Base-by-base conservation (phyloP, 495 filamentous ascomycete species). In the Aspergillus kassunensis region DNA sequence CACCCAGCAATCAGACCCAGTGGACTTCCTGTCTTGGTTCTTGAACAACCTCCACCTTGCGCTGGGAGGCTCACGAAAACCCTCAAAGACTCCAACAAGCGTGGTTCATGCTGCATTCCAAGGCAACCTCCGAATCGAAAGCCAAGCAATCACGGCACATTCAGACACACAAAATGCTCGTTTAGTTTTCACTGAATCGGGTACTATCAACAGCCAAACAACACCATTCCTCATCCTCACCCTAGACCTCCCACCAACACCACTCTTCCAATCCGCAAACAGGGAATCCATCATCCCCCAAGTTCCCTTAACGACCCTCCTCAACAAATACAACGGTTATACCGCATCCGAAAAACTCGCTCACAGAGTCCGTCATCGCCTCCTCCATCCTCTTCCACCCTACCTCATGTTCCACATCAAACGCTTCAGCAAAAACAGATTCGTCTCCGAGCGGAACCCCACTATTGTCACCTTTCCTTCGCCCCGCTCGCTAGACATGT, bases 11-110 rank as follows among this genome's bases (percentile, higher is more conserved):
- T 91, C 91, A 34, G 93, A 99, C 63, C 93, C 93, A 0, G 90
- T 95, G 49, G 93, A 97, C 16, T 97, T 99, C 62, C 75, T 97
- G 41, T 90, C 87, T 44, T 97, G 93, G 95, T 97, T 96, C 68
- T 79, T 99, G 21, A 97, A 97, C 72, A 86, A 93, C 66, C 81
- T 97, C 2, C 93, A 99, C 64, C 80, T 96, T 5, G 82, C 90
- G 16, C 80, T 99, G 19, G 93, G 95, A 21, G 93, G 93, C 55
- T 89, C 84, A 65, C 90, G 89, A 56, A 95, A 91, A 58, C 87
- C 91, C 2, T 83, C 83, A 7, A 82, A 79, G 52, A 71, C 61
- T 12, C 72, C 74, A 0, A 76, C 74, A 5, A 88, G 83, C 64
- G 87, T 95, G 30, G 76, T 97, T 49, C 95, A 97, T 57, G 83